These are phyloP conservation scores for Rhizopogon salebrosus DNA, from an alignment of 768 basidiomycete species.

Conservation along the genomic window DNA sequence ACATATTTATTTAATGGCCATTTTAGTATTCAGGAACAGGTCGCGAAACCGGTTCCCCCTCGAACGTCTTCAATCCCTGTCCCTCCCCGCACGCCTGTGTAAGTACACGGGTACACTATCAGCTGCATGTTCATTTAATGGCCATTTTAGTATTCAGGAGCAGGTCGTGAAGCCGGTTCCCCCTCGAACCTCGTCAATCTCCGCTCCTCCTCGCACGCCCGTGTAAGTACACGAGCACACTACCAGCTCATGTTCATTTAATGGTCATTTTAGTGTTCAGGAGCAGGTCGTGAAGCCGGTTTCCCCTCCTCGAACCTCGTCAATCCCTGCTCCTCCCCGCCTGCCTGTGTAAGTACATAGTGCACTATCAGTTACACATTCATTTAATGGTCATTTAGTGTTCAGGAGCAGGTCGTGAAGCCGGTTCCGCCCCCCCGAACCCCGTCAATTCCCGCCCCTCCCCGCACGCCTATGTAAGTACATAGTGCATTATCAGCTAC, in stretches of 20 bases:
- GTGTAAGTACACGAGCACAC: neutral
- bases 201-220: neutral
- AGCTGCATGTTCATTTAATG: neutral
- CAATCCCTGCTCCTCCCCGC: neutral
- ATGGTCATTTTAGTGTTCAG: neutral
- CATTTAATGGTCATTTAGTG: neutral
- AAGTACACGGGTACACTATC: neutral
- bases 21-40: conserved; percentile 1
- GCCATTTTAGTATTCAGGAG: conserved; percentile 1
- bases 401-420: conserved; percentile 2
- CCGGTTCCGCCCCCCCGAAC: conserved; percentile 16
- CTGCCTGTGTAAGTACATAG: neutral
- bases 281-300: conserved; percentile 5
- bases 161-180: conserved; percentile 6
- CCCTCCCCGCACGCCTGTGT: neutral
- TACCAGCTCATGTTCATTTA: neutral
- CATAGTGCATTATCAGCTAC: neutral
- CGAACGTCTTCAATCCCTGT: too few relatives aligned
- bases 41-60: conserved; percentile 12
- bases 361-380: neutral
- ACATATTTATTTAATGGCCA: neutral
- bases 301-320: conserved; percentile 15
- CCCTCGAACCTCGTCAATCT: conserved; percentile 15
- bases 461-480: neutral
- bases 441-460: too few relatives aligned